A percentile compares a stretch with the other conserved stretches of the same genome.
phyloP scores from a whole-genome alignment of 345 rosid genomes.

The Eucalyptus albens region DNA sequence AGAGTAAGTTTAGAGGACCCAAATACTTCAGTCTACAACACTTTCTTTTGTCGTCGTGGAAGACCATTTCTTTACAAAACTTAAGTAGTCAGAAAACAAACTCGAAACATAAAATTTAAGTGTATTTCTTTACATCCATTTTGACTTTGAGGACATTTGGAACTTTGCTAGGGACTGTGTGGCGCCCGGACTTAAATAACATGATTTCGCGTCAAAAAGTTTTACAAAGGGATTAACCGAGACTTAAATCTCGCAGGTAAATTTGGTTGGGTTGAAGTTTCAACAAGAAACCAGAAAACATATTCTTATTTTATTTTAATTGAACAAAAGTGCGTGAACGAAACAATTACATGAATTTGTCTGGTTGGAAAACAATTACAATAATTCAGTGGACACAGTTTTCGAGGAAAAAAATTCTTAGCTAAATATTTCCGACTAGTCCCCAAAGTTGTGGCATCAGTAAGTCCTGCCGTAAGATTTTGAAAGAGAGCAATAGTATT shows the following conservation, averaged over 20 bases:
- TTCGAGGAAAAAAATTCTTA: too few species aligned
- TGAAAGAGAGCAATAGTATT: too few species aligned
- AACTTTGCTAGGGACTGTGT: not conserved
- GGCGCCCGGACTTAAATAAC: not conserved
- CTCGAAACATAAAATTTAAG: not conserved
- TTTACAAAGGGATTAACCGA: too few species aligned
- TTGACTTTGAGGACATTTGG: not conserved
- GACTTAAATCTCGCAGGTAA: not conserved
- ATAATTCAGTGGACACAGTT: too few species aligned
- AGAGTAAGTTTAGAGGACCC: not conserved
- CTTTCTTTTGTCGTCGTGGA: not conserved
- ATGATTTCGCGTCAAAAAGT: not conserved
- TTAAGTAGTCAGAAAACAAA: not conserved
- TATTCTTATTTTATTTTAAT: not conserved
- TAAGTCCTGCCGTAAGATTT: too few species aligned
- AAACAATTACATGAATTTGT: too few species aligned
- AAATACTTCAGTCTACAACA: not conserved
- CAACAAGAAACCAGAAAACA: not conserved
- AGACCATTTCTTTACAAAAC: rapidly evolving
- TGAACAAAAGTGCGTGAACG: not conserved
- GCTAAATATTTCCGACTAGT: too few species aligned
- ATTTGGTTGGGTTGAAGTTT: not conserved
- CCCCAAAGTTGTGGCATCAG: too few species aligned
- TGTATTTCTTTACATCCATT: not conserved
- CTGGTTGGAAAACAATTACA: too few species aligned